Percentiles rank a stretch among this genome's conserved stretches.
Evolutionary conservation across 129 eudicot species (phyloP).

Genomic region (Lactuca sativa): DNA sequence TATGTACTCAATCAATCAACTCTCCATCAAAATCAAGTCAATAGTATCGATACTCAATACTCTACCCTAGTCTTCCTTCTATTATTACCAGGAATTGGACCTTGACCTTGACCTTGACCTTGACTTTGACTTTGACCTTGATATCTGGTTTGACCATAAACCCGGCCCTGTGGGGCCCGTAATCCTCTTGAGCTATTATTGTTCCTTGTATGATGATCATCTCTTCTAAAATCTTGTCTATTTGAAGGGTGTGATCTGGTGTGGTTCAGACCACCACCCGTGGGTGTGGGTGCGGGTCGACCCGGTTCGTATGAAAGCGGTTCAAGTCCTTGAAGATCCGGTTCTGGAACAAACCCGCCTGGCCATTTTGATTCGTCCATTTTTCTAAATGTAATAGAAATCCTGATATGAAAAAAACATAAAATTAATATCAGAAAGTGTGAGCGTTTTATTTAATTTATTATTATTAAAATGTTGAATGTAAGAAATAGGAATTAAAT

Average conservation of each 20-base stretch:
- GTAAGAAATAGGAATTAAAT: too few species aligned
- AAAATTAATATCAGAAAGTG: slow-evolving; percentile 6
- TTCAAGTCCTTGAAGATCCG: slow-evolving; percentile 77
- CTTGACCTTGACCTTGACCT: not conserved
- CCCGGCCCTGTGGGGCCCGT: slow-evolving; percentile 35
- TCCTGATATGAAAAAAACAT: slow-evolving; percentile 43
- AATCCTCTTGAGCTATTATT: slow-evolving; percentile 26
- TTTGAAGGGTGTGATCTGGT: slow-evolving; percentile 25
- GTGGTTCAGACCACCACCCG: not conserved
- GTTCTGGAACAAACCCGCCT: slow-evolving; percentile 59
- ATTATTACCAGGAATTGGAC: slow-evolving; percentile 34
- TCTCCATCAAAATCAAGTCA: not conserved
- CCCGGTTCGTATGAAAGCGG: slow-evolving; percentile 59
- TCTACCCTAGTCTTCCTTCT: slow-evolving; percentile 37
- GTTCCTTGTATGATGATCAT: slow-evolving; percentile 23
- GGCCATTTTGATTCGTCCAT: slow-evolving; percentile 94
- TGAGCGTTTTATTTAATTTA: not conserved
- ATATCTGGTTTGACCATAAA: slow-evolving; percentile 35
- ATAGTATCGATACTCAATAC: slow-evolving; percentile 18
- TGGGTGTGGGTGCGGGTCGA: not conserved
- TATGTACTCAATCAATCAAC: not conserved
- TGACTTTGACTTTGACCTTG: slow-evolving; percentile 25
- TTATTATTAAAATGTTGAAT: too few species aligned
- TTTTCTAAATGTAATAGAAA: slow-evolving; percentile 90
- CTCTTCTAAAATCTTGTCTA: slow-evolving; percentile 37